A percentile compares a stretch with the other conserved stretches of the same genome.
Evolutionary conservation across 139 green algal species (phyloP).

Genomic region (Nannochloris sp.): DNA sequence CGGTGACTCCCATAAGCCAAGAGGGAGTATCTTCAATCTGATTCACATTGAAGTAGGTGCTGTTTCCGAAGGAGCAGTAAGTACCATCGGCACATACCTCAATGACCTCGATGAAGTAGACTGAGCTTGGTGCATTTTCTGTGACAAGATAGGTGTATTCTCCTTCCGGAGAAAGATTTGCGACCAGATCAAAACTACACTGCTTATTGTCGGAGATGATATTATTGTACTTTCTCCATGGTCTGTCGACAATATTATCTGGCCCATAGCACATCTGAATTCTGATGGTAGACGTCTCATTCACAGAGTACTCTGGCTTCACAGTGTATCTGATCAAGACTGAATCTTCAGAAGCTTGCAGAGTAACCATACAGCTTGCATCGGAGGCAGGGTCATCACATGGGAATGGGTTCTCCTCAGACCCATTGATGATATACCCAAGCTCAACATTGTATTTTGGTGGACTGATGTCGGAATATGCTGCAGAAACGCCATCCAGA

Average conservation of each 20-base stretch:
- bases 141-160: slow-evolving; percentile 5
- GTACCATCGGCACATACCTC: slow-evolving; percentile 13
- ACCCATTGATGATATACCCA: slow-evolving; percentile 2
- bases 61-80: slow-evolving; percentile 14
- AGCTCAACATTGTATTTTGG: slow-evolving; percentile 9
- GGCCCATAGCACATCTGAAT: slow-evolving; percentile 17
- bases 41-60: slow-evolving; percentile 10
- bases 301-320: not conserved
- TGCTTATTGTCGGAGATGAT: slow-evolving; percentile 26
- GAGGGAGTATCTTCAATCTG: slow-evolving; percentile 15
- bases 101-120: slow-evolving; percentile 20
- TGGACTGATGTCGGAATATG: not conserved
- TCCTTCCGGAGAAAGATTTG: slow-evolving; percentile 11
- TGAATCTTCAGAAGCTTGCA: slow-evolving; percentile 11
- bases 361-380: not conserved
- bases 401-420: not conserved
- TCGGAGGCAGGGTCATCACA: not conserved
- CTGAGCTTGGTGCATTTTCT: slow-evolving; percentile 1
- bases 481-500: not conserved
- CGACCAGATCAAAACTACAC: slow-evolving; percentile 12
- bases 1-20: slow-evolving; percentile 16
- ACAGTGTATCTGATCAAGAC: slow-evolving; percentile 12
- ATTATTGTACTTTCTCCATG: slow-evolving; percentile 21
- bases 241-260: slow-evolving; percentile 1
- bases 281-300: slow-evolving; percentile 18